Evolutionary conservation across 2,329 filamentous ascomycete species (phyloP), one percentile per base, ranked within the genome.

Genomic region (Fusarium solani-melongenae): DNA sequence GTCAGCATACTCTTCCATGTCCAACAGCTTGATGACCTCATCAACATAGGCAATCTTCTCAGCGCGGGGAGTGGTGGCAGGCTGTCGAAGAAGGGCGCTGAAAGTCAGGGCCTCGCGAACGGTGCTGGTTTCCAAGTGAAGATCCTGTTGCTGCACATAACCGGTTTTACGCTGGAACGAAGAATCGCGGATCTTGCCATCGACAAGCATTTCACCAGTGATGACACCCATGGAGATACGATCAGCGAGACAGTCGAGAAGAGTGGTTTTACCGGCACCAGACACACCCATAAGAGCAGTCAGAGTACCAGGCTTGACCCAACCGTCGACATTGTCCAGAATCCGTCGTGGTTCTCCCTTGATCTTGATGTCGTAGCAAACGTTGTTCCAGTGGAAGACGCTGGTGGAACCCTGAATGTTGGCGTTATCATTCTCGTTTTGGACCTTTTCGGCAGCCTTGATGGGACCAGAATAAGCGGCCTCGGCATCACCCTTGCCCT

Each of bases 11-110:
- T 90, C 88, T 29, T 87, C 81, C 89, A 92, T 91, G 67, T 88
- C 86, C 9, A 92, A 82, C 80, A 92, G 86, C 77, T 85, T 84
- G 73, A 91, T 90, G 11, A 91, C 92, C 76, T 96, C 92, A 60
- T 95, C 91, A 14, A 96, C 94, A 70, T 97, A 97, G 2, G 89
- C 92, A 2, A 94, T 81, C 82, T 96, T 96, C 78, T 97, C 94
- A 36, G 88, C 83, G 9, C 87, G 87, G 4, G 92, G 85, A 12
- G 92, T 88, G 41, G 90, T 85, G 34, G 88, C 89, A 1, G 94
- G 93, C 76, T 97, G 94, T 72, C 94, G 92, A 36, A 97, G 90
- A 6, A 94, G 81, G 17, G 94, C 94, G 76, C 91, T 94, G 83
- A 97, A 97, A 70, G 89, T 89, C 24, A 97, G 86, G 9, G 94